Evolutionary conservation across 495 filamentous ascomycete species (phyloP), one percentile per base, ranked within the genome.

Genomic region (Podospora tetraspora): DNA sequence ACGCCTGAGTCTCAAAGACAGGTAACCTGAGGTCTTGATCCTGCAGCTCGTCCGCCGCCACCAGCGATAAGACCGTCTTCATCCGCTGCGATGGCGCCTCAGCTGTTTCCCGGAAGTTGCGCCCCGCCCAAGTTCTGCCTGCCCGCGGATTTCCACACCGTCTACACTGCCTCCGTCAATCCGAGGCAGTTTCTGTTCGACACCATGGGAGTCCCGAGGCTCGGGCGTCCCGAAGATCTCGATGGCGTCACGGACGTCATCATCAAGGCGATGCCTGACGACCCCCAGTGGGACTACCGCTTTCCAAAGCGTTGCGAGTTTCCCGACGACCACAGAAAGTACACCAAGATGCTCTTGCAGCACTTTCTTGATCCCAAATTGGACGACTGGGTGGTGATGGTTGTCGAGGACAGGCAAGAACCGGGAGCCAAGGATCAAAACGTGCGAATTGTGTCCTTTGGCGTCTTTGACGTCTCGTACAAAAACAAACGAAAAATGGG

Each of bases 281-380:
- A 80, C 62, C 78, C 78, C 7, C 75, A 78, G 59, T 80, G 77
- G 76, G 62, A 77, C 68, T 79, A 79, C 62, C 74, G 78, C 62
- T 80, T 79, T 60, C 77, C 78, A 0, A 66, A 72, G 56, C 74
- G 78, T 24, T 37, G 58, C 3, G 13, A 73, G 25, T 75, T 68
- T 32, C 76, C 78, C 9, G 73, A 75, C 9, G 77, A 80, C 67
- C 76, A 80, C 61, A 71, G 71, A 66, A 76, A 72, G 69, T 79
- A 74, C 71, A 77, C 74, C 34, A 43, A 68, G 23, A 75, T 79
- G 70, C 66, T 79, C 37, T 69, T 78, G 61, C 72, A 74, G 69
- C 73, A 75, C 60, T 75, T 78, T 65, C 72, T 80, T 8, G 70
- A 77, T 29, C 77, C 73, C 21, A 23, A 61, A 1, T 71, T 64